A percentile compares a stretch with the other conserved stretches of the same genome.
These are phyloP conservation scores for Hyparrhenia diplandra DNA, from an alignment of 176 grass and related monocot genomes.

Conservation along the genomic window DNA sequence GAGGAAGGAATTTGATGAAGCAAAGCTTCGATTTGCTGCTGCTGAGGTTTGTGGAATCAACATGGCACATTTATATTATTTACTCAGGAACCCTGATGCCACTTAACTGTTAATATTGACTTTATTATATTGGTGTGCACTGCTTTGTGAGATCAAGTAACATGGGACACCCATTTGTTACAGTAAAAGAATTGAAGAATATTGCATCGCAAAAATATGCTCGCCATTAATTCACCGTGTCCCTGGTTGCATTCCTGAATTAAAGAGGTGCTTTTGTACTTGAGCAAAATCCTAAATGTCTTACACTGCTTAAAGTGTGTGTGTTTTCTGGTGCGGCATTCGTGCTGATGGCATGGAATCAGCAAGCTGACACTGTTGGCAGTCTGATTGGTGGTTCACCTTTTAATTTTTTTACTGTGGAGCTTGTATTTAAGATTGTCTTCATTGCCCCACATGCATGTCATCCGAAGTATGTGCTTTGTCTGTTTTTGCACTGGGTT, in stretches of 20 bases:
- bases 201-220: not conserved
- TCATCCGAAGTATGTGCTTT: not conserved
- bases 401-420: not conserved
- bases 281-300: not conserved
- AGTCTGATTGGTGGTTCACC: not conserved
- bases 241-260: not conserved
- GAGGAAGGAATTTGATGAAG: conserved; percentile 92
- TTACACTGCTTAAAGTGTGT: not conserved
- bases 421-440: not conserved
- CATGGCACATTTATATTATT: not conserved
- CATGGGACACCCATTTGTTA: not conserved
- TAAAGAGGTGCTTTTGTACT: not conserved
- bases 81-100: not conserved
- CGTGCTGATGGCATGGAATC: not conserved
- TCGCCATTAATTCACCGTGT: not conserved
- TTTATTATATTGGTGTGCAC: not conserved
- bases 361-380: not conserved
- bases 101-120: conserved; percentile 11
- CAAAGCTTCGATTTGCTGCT: conserved; percentile 92
- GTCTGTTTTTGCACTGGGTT: conserved; percentile 6
- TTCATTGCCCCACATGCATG: not conserved
- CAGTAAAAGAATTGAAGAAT: conserved; percentile 1
- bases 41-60: conserved; percentile 66
- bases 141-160: not conserved
- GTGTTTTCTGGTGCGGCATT: not conserved